These are phyloP conservation scores for Chaetothyriales sp. DNA, from an alignment of 2,329 filamentous ascomycete species.

Conservation along the genomic window DNA sequence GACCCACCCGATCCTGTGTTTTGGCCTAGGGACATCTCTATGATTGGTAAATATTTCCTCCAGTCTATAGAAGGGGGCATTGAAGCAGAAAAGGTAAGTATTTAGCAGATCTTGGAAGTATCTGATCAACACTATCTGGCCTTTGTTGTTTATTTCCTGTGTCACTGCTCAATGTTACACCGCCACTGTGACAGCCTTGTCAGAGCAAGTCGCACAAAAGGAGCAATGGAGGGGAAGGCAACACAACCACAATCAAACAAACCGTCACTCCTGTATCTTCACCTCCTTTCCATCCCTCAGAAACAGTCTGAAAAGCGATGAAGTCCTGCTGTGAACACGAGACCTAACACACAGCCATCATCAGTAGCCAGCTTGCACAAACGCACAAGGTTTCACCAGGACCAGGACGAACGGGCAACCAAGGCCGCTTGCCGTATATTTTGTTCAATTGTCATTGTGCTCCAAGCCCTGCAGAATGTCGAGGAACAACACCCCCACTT, in stretches of 20 bases:
- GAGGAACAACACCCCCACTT: background rate
- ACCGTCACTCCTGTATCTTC: background rate
- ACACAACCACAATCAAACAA: background rate
- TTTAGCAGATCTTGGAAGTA: background rate
- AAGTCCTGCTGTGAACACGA: background rate
- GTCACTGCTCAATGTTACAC: background rate
- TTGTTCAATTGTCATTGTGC: background rate
- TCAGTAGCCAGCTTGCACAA: background rate
- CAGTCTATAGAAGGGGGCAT: background rate
- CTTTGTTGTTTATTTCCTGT: background rate
- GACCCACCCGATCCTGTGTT: background rate
- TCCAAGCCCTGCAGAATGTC: background rate
- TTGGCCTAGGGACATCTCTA: background rate
- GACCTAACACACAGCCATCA: too few relatives aligned
- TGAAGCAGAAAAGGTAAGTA: background rate
- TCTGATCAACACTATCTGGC: background rate
- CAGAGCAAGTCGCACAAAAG: background rate
- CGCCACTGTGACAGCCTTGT: background rate
- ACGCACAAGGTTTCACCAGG: background rate
- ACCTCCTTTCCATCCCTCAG: background rate
- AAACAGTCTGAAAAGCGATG: background rate
- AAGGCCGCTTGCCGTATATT: background rate
- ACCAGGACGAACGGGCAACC: background rate
- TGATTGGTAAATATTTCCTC: background rate
- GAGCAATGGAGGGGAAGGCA: background rate